Evolutionary conservation across 768 basidiomycete genomes (phyloP), one percentile per base, ranked within the genome.

Genomic region (Leucogyrophana mollusca): DNA sequence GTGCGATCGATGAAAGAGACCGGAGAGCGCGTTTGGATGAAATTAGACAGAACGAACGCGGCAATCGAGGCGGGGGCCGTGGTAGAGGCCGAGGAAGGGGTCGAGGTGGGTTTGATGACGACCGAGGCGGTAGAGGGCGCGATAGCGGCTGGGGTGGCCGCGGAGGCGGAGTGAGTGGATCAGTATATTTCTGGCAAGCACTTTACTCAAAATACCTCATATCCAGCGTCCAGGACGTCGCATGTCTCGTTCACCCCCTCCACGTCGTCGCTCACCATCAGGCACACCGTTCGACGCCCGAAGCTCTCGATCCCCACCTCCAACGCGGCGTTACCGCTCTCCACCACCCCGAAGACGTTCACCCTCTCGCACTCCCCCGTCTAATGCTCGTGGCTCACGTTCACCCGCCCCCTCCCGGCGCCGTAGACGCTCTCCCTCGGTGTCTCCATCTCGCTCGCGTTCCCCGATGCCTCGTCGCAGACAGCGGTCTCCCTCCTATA

Each of bases 1-100:
- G 80, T 16, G 79, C 81, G 3, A 72, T 90, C 45, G 82, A 83
- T 35, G 85, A 90, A 56, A 73, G 85, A 42, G 86, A 88, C 57
- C 76, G 88, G 45, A 71, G 89, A 20, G 71, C 73, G 37, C 74
- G 82, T 34, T 66, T 90, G 18, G 83, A 89, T 50, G 86, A 89
- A 49, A 74, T 87, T 9, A 71, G 85, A 34, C 81, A 82, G 20
- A 69, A 70, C n/a, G 85, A 82, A 41, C 70, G 80, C 38, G 73
- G 72, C 11, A 68, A 66, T 0, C 62, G 68, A 37, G 71, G 71
- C 1, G 69, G 80, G 8, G 79, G 83, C 2, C 61, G 84, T 2
- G 81, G 85, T 2, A 57, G 82, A n/a, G 83, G 83, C 0, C 65
- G 85, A 10, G 77, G 80, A 4, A 67, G 82, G 33, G 76, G 74